phyloP scores from a whole-genome alignment of 2,329 filamentous ascomycete species.

The Stagonosporopsis tanaceti region DNA sequence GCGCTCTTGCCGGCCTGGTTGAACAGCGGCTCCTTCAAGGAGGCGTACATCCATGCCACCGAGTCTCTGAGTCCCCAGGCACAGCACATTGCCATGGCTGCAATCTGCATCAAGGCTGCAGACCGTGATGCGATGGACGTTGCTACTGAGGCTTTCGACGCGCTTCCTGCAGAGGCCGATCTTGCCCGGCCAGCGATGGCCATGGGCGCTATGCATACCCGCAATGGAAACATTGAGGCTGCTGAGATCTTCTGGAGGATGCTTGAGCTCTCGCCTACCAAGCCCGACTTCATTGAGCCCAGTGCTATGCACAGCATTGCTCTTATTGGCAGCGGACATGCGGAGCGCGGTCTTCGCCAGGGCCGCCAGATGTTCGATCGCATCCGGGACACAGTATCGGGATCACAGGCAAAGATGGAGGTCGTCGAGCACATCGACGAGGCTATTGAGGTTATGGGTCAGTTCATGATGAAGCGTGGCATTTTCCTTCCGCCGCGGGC shows the following conservation, averaged over 20 bases:
- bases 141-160: conserved; percentile 66
- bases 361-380: conserved; percentile 87
- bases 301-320: conserved; percentile 90
- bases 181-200: conserved; percentile 71
- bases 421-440: conserved; percentile 85
- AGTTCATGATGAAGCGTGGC: conserved; percentile 63
- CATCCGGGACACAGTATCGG: conserved; percentile 70
- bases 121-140: conserved; percentile 76
- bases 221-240: conserved; percentile 77
- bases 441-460: conserved; percentile 74
- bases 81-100: conserved; percentile 70
- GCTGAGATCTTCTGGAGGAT: conserved; percentile 84
- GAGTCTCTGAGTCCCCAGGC: conserved; percentile 65
- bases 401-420: conserved; percentile 60
- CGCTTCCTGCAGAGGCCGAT: conserved; percentile 57
- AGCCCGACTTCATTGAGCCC: conserved; percentile 79
- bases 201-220: conserved; percentile 85
- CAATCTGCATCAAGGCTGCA: conserved; percentile 79
- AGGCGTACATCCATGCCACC: conserved; percentile 78
- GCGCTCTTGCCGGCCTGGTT: conserved; percentile 84
- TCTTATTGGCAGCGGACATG: conserved; percentile 83
- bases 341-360: conserved; percentile 80
- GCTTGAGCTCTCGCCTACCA: conserved; percentile 68
- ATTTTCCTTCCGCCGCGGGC: conserved; percentile 62
- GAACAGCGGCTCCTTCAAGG: conserved; percentile 71